Evolutionary conservation across 495 filamentous ascomycete species (phyloP), one percentile per base, ranked within the genome.

Genomic region (Pyronema domesticum): DNA sequence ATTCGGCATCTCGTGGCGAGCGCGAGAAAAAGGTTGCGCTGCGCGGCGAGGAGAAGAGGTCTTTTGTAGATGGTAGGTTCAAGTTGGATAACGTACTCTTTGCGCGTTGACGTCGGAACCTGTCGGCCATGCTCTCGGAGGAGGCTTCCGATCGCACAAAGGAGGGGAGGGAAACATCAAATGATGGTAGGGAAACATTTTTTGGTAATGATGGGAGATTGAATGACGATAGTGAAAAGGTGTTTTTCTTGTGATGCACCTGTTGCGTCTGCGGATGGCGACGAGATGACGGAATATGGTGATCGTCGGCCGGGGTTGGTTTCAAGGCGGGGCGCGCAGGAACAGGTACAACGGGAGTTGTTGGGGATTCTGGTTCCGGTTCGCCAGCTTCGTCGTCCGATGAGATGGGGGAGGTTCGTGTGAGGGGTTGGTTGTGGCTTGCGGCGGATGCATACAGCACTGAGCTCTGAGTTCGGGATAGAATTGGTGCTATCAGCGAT

Each of bases 401-500:
- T 30, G 23, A 30, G 23, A 30, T 30, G 23, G 23, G 23, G 5
- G 23, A 30, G 1, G 23, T 30, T 5, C 23, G 23, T 30, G 23
- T 43, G 39, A 13, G 39, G 39, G 50, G 35, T 8, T 17, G 11
- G 13, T 7, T 19, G 14, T 53, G 35, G 50, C 35, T 43, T 8
- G 51, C 19, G 8, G 54, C 55, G 35, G 42, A 40, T 19, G 48
- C 48, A 36, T 58, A 58, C 11, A 62, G 37, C 17, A 51, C 60
- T 39, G 55, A 55, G 5, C 55, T 56, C 15, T 60, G 62, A 13
- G 55, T 51, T 37, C 57, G 35, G 18, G 62, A 60, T 48, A 62
- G 64, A 37, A 62, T 45, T 33, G 62, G 62, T 7, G 60, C 51
- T 44, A 62, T 57, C 14, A 64, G 30, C 18, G 55, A 57, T n/a